Base-by-base conservation (phyloP, 208 protist species). In the Leishmania mexicana region DNA sequence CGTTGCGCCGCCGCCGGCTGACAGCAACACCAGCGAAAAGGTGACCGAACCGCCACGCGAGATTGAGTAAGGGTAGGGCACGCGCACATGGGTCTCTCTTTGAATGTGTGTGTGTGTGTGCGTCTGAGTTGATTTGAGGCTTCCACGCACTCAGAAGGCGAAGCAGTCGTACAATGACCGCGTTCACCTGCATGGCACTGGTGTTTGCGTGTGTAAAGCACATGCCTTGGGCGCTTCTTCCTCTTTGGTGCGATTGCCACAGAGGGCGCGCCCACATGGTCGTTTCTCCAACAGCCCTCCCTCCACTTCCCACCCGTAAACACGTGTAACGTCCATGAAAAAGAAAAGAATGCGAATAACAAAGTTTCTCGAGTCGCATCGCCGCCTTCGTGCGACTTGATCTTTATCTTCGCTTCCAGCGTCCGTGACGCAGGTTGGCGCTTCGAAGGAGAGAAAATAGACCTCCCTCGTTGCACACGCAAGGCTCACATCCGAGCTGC, bases 1-100 rank as follows among this genome's bases (percentile, higher is more conserved):
- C n/a, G 79, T 98, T 11, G 74, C 81, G 15, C 67, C 85, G 4
- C 80, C 82, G 38, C 17, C 62, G 17, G 24, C 58, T 47, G 53
- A 75, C 28, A 65, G 54, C 35, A 64, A 64, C 17, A 7, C 77
- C 45, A 67, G 31, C 13, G 53, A 79, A 38, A n/a, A 35, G 19
- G 17, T 51, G 13, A 24, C 73, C 51, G 19, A 58, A 31, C 47
- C 19, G 73, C 51, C 53, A 62, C 73, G 51, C n/a, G 31, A 85
- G 49, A 28, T 24, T 40, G 57, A 64, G 17, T 70, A 24, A 60
- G 24, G 70, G 40, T 15, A 54, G 42, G 42, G 42, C 42, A 21
- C 24, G 11, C 45, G 17, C 3, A 51, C 51, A 74, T 54, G 11
- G 35, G 70, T 51, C 3, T n/a, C 40, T 73, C 67, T 73, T 42